These are phyloP conservation scores for Chloromonas sp. DNA, from an alignment of 163 green algal species.

Conservation along the genomic window DNA sequence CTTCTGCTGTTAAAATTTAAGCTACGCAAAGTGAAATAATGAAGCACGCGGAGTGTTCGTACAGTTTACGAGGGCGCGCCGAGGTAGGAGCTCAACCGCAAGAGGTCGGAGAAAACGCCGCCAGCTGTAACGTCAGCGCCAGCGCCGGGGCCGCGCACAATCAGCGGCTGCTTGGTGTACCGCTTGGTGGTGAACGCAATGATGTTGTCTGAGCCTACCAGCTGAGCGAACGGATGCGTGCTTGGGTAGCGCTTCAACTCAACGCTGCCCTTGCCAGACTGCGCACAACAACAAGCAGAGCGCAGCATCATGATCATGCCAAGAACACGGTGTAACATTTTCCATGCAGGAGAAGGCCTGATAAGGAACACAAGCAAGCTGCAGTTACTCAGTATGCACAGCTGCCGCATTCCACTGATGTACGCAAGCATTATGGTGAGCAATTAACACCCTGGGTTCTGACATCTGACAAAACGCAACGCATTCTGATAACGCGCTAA, in stretches of 20 bases:
- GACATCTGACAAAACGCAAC: too few relatives aligned
- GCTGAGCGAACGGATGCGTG: conserved; percentile 84
- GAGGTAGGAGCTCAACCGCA: conserved; percentile 84
- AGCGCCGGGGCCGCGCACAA: conserved; percentile 90
- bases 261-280: conserved; percentile 58
- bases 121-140: conserved; percentile 93
- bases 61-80: conserved; percentile 66
- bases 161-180: conserved; percentile 87
- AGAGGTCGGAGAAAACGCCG: conserved; percentile 94
- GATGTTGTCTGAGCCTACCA: conserved; percentile 96
- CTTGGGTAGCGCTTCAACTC: conserved; percentile 75
- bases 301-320: neutral
- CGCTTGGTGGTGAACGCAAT: conserved; percentile 92
- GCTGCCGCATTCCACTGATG: neutral
- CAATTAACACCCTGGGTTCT: too few relatives aligned
- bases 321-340: neutral
- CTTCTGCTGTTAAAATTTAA: too few relatives aligned
- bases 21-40: too few relatives aligned
- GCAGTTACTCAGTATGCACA: neutral
- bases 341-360: neutral
- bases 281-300: neutral
- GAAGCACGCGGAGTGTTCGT: neutral
- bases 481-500: too few relatives aligned
- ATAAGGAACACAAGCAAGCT: neutral
- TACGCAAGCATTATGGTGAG: neutral